phyloP scores from a whole-genome alignment of 352 stramenopile genomes.

The Globisporangium cystogenes region DNA sequence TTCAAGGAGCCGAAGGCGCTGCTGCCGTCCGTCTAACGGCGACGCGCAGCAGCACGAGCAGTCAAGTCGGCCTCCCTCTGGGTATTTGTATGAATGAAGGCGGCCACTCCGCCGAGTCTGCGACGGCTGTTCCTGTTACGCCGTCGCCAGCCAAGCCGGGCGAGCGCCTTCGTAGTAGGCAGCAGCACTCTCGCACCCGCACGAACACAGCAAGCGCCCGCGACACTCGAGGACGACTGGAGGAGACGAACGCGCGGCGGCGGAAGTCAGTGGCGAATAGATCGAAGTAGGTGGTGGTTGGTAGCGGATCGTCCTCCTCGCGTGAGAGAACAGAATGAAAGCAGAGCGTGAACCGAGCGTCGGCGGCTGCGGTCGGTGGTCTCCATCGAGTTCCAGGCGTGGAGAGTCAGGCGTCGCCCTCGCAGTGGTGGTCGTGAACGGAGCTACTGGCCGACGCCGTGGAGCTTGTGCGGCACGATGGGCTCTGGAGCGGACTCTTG shows the following conservation, averaged over 20 bases:
- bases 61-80: not conserved
- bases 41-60: not conserved
- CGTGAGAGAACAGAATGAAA: not conserved
- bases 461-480: constrained; percentile 6
- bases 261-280: not conserved
- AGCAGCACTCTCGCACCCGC: not conserved
- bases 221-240: not conserved
- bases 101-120: not conserved
- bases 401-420: too few species aligned
- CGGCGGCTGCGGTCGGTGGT: not conserved
- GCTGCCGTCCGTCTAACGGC: not conserved
- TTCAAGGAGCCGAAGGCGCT: constrained; percentile 70
- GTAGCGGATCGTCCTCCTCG: not conserved
- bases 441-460: constrained; percentile 1
- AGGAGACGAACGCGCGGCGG: not conserved
- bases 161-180: not conserved
- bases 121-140: too few species aligned
- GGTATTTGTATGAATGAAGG: not conserved
- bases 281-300: not conserved
- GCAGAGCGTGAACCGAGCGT: not conserved
- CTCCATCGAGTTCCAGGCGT: too few species aligned
- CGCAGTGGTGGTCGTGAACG: too few species aligned
- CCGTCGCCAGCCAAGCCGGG: not conserved
- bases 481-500: not conserved
- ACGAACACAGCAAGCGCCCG: not conserved